These are phyloP conservation scores for Trypanosoma platydactyli DNA, from an alignment of 208 protist genomes.

Conservation along the genomic window DNA sequence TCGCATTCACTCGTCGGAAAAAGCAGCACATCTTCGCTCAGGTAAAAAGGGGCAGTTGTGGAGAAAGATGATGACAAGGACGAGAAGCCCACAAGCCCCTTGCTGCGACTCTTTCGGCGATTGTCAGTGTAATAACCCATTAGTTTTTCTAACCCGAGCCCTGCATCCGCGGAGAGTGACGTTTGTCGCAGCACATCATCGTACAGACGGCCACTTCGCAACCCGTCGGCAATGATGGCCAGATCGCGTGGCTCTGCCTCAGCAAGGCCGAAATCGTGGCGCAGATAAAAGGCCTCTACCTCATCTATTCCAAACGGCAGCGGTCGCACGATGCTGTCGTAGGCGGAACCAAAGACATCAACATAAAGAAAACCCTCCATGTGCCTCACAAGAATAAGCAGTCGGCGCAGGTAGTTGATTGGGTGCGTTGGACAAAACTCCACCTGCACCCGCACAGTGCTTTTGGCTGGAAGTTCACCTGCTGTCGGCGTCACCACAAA, in stretches of 20 bases:
- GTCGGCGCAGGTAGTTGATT: constrained; percentile 86
- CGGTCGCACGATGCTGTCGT: constrained; percentile 60
- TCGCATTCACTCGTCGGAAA: constrained; percentile 30
- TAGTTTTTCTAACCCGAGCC: constrained; percentile 29
- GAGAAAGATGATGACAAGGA: constrained; percentile 16
- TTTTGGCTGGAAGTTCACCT: constrained; percentile 55
- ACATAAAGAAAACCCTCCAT: constrained; percentile 52
- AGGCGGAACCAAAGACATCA: constrained; percentile 86
- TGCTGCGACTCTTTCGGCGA: constrained; percentile 13
- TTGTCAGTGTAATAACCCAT: not conserved
- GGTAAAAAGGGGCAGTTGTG: constrained; percentile 33
- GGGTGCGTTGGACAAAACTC: constrained; percentile 69
- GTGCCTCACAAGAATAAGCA: constrained; percentile 67
- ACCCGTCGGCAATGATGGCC: constrained; percentile 37
- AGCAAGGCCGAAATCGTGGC: constrained; percentile 56
- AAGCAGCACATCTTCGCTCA: constrained; percentile 39
- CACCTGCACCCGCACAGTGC: constrained; percentile 51
- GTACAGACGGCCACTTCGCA: constrained; percentile 16
- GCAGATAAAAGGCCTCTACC: constrained; percentile 62
- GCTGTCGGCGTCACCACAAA: constrained; percentile 58
- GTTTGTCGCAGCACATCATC: constrained; percentile 23
- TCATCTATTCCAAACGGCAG: constrained; percentile 51
- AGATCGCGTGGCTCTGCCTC: constrained; percentile 63
- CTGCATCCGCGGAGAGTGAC: constrained; percentile 25
- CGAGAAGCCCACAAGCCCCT: constrained; percentile 20